phyloP scores from a whole-genome alignment of 495 filamentous ascomycete genomes.

The Xylaria scruposa region DNA sequence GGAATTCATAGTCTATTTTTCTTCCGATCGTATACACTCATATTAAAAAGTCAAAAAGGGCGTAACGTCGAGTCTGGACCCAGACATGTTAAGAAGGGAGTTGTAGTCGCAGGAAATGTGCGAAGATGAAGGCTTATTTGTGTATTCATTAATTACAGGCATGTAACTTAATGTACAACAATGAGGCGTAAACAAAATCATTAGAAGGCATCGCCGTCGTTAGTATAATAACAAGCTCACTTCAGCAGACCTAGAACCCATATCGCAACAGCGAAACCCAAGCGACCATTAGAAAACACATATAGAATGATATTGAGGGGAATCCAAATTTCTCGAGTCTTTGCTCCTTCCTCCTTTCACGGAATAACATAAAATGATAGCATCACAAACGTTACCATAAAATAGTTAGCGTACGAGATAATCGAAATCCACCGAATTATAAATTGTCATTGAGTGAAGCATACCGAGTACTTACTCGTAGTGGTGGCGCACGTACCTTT shows the following conservation, averaged over 20 bases:
- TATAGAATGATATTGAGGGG: neutral
- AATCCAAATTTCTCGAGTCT: neutral
- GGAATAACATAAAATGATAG: neutral
- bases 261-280: neutral
- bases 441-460: neutral
- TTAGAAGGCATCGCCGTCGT: neutral
- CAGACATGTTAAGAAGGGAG: too few relatives aligned
- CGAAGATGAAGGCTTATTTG: neutral
- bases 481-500: neutral
- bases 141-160: neutral
- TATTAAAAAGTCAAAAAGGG: too few relatives aligned
- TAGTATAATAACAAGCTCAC: neutral
- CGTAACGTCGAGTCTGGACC: too few relatives aligned
- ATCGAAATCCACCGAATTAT: neutral
- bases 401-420: neutral
- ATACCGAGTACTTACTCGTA: neutral
- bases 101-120: neutral
- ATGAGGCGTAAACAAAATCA: neutral
- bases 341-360: too few relatives aligned
- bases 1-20: neutral
- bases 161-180: neutral
- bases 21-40: too few relatives aligned
- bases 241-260: neutral
- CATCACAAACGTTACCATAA: neutral
- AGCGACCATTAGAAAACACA: neutral